Conservation (phyloP, 441 rosid species). For the Metrosideros polymorpha region DNA sequence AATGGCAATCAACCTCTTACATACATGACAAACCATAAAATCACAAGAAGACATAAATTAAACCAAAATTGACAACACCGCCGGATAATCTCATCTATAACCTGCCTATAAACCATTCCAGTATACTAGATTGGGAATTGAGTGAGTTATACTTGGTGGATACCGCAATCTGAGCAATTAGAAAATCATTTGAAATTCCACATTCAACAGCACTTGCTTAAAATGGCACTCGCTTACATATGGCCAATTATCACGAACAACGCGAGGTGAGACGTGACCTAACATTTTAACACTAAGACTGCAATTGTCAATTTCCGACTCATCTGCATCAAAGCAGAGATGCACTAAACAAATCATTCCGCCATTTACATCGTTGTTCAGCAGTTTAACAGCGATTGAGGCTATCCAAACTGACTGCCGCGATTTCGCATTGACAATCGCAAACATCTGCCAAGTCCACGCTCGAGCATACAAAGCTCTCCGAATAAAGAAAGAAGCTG, state of each 20-base stretch:
- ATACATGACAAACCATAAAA: not conserved
- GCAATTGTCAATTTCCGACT: not conserved
- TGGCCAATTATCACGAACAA: not conserved
- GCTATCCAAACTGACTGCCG: not conserved
- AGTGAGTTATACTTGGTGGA: not conserved
- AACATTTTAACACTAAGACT: not conserved
- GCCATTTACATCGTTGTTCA: not conserved
- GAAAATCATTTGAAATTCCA: not conserved
- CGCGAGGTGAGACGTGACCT: not conserved
- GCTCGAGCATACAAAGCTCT: not conserved
- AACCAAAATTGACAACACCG: not conserved
- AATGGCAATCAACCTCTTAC: not conserved
- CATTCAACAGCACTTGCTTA: not conserved
- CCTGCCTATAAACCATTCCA: not conserved
- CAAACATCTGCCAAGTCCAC: not conserved
- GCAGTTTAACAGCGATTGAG: not conserved
- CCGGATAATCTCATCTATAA: not conserved
- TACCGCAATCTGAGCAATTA: not conserved
- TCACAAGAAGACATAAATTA: not conserved
- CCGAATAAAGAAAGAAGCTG: not conserved
- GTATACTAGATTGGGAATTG: not conserved
- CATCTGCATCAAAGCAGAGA: not conserved
- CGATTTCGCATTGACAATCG: not conserved
- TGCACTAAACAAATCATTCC: not conserved
- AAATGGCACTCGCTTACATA: not conserved